Percentiles rank a stretch among this genome's conserved stretches.
phyloP scores from a whole-genome alignment of 1,139 yeast species.

The Kluyveromyces sp. region DNA sequence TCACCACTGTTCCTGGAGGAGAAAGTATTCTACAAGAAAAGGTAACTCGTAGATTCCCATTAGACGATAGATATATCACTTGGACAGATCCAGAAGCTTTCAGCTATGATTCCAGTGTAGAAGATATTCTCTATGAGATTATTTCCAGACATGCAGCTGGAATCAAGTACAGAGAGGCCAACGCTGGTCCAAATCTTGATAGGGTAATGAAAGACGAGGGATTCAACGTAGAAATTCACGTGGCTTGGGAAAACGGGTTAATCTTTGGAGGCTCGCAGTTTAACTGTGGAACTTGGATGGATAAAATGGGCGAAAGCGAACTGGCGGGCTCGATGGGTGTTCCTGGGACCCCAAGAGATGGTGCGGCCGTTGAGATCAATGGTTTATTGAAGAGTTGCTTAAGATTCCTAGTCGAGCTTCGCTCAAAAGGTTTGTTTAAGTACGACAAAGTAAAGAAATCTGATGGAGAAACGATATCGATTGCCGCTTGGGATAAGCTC shows the following conservation, averaged over 20 bases:
- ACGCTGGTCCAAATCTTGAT: conserved; percentile 85
- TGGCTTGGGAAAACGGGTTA: conserved; percentile 87
- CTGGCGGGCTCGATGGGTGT: conserved; percentile 77
- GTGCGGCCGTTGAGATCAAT: conserved; percentile 89
- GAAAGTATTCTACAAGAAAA: conserved; percentile 56
- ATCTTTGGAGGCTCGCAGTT: conserved; percentile 85
- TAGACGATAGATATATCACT: conserved; percentile 73
- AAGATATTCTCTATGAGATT: conserved; percentile 77
- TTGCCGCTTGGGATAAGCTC: conserved; percentile 63
- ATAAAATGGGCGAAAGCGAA: conserved; percentile 94
- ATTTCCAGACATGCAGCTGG: conserved; percentile 82
- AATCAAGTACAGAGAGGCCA: conserved; percentile 84
- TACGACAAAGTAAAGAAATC: conserved; percentile 51
- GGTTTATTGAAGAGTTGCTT: conserved; percentile 81
- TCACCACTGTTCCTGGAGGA: conserved; percentile 63
- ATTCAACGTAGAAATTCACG: conserved; percentile 69
- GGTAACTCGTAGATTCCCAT: conserved; percentile 80
- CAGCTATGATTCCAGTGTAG: conserved; percentile 57
- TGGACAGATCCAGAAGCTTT: conserved; percentile 71
- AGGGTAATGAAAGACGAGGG: conserved; percentile 92
- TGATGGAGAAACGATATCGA: conserved; percentile 46
- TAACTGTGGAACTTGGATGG: conserved; percentile 99
- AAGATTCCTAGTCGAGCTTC: conserved; percentile 64
- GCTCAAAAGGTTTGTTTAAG: conserved; percentile 48
- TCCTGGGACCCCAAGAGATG: conserved; percentile 97